These are phyloP conservation scores for Debaryomyces coudertii DNA, from an alignment of 1,139 yeast genomes.

Conservation along the genomic window DNA sequence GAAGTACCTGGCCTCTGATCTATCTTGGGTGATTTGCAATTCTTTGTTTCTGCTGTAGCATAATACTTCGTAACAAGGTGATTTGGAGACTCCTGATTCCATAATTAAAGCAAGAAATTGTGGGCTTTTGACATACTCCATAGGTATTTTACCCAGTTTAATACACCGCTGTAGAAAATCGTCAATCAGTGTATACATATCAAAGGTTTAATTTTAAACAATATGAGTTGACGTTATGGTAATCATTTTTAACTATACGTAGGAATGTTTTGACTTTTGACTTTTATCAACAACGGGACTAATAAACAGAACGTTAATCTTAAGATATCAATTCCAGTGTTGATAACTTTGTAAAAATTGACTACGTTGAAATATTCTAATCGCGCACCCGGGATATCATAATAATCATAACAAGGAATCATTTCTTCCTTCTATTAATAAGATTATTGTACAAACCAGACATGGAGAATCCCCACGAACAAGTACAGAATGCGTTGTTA, in stretches of 20 bases:
- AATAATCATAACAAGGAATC: background rate
- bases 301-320: too few relatives aligned
- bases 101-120: constrained; percentile 9
- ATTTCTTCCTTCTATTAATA: background rate
- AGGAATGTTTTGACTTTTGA: too few relatives aligned
- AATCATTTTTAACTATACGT: background rate
- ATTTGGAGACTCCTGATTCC: constrained; percentile 4
- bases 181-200: constrained; percentile 6
- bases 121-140: constrained; percentile 9
- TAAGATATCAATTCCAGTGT: background rate
- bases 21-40: constrained; percentile 7
- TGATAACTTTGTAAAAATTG: background rate
- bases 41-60: constrained; percentile 13
- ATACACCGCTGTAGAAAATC: constrained; percentile 9
- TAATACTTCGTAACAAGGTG: constrained; percentile 13
- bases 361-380: background rate
- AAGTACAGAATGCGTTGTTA: constrained; percentile 76
- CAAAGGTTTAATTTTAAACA: background rate
- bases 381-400: constrained; percentile 3
- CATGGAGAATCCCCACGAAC: constrained; percentile 92
- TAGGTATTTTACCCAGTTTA: constrained; percentile 11
- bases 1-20: constrained; percentile 11
- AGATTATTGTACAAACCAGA: background rate
- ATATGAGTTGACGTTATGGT: background rate
- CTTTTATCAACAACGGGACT: too few relatives aligned